Evolutionary conservation across 2,329 filamentous ascomycete species (phyloP).

Genomic region (Scytalidium lignicola): DNA sequence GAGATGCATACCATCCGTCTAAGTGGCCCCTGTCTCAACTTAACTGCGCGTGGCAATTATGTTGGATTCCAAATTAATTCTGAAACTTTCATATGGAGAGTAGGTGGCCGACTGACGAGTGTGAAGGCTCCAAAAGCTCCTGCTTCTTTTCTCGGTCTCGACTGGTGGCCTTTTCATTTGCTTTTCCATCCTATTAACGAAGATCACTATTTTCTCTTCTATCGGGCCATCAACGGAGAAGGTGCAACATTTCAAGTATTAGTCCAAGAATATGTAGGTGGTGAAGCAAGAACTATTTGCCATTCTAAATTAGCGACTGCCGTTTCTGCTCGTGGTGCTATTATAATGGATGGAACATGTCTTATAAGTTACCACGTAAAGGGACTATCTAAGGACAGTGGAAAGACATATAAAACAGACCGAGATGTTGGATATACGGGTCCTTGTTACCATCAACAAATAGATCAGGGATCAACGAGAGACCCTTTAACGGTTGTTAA

Average conservation of each 20-base stretch:
- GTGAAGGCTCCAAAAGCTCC: conserved; percentile 1
- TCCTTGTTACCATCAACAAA: background rate
- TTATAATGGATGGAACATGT: background rate
- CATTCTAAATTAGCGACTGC: background rate
- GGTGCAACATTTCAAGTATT: background rate
- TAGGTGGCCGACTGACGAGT: conserved; percentile 8
- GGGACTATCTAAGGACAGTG: background rate
- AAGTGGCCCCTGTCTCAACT: background rate
- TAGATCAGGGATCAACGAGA: background rate
- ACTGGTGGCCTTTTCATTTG: background rate
- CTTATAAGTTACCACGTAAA: background rate
- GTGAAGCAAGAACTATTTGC: background rate
- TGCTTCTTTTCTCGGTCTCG: background rate
- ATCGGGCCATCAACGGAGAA: background rate
- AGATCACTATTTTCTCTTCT: conserved; percentile 1
- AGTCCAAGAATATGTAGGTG: conserved; percentile 1
- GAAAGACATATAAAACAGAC: background rate
- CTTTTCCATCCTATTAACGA: conserved; percentile 5
- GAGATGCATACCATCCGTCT: background rate
- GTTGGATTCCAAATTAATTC: background rate
- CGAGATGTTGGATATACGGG: background rate
- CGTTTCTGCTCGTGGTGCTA: background rate
- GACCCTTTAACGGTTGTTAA: background rate
- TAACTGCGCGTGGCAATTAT: background rate
- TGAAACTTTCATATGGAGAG: conserved; percentile 15